Evolutionary conservation across 805 yeast genomes (phyloP).

Genomic region (Saccharomycopsis amapae): DNA sequence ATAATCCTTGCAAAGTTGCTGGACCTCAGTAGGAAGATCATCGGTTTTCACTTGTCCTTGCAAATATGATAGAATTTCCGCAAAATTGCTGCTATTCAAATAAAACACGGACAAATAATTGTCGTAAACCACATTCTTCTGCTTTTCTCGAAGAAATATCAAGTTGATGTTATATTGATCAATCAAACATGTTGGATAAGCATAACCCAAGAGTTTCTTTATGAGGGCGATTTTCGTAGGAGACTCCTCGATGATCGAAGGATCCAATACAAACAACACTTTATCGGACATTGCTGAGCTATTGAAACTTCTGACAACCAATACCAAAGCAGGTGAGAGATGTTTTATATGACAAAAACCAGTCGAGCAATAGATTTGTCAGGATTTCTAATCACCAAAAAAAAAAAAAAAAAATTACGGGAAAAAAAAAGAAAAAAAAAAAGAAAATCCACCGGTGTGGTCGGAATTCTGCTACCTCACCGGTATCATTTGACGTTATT

Average conservation of each 20-base stretch:
- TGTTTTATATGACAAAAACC: no score
- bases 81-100: slow-evolving; percentile 7
- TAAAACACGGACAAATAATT: slow-evolving; percentile 6
- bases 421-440: no score
- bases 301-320: no score
- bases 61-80: not conserved
- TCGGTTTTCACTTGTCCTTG: not conserved
- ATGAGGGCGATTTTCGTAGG: slow-evolving; percentile 20
- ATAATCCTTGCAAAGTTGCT: not conserved
- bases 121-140: slow-evolving; percentile 6
- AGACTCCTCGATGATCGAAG: slow-evolving; percentile 17
- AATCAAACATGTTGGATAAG: slow-evolving; percentile 7
- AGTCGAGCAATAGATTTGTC: no score
- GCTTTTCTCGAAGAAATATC: slow-evolving; percentile 6
- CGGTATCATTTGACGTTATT: no score
- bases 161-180: slow-evolving; percentile 19
- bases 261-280: slow-evolving; percentile 18
- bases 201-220: slow-evolving; percentile 12
- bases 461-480: no score
- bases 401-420: no score
- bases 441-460: no score
- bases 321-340: no score
- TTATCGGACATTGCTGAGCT: slow-evolving; percentile 1
- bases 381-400: no score
- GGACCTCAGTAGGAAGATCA: slow-evolving; percentile 7